Evolutionary conservation across 1,284 basidiomycete genomes (phyloP).

Genomic region (Megacollybia platyphylla): DNA sequence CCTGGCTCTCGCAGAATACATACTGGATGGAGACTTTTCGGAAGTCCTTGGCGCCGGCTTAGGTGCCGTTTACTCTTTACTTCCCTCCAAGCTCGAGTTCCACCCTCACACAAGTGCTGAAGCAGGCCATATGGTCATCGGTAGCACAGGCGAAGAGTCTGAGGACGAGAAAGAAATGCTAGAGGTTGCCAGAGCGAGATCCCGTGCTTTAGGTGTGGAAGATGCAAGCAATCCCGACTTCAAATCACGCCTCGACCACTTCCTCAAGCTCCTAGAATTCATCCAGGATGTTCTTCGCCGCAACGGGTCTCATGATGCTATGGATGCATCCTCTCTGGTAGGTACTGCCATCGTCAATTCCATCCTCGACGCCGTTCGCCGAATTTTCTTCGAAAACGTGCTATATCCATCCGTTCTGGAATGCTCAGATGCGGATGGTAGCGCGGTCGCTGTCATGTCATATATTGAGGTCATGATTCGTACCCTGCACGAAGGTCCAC

Average conservation of each 20-base stretch:
- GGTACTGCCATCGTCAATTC: constrained; percentile 72
- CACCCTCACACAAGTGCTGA: constrained; percentile 31
- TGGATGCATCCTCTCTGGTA: constrained; percentile 51
- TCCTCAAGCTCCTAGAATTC: constrained; percentile 86
- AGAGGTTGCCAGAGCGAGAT: constrained; percentile 39
- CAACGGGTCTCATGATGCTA: constrained; percentile 34
- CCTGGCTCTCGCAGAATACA: constrained; percentile 82
- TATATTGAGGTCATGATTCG: constrained; percentile 86
- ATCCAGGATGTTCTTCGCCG: constrained; percentile 77
- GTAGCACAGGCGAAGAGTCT: constrained; percentile 32
- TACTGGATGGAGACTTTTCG: constrained; percentile 91
- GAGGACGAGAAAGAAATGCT: constrained; percentile 42
- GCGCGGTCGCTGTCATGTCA: constrained; percentile 92
- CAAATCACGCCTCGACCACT: constrained; percentile 71
- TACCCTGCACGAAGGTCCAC: constrained; percentile 58
- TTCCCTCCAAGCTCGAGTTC: constrained; percentile 80
- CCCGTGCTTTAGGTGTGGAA: constrained; percentile 54
- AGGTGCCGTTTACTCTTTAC: constrained; percentile 84
- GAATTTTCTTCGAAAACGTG: constrained; percentile 88
- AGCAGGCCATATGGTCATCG: constrained; percentile 51
- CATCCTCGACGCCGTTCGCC: constrained; percentile 71
- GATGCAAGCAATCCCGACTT: constrained; percentile 70
- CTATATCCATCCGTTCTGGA: constrained; percentile 90
- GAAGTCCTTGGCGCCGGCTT: constrained; percentile 92
- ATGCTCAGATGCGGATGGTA: constrained; percentile 86